Conservation (phyloP, 2,329 filamentous ascomycete genomes). For the Ambrosiella xylebori region DNA sequence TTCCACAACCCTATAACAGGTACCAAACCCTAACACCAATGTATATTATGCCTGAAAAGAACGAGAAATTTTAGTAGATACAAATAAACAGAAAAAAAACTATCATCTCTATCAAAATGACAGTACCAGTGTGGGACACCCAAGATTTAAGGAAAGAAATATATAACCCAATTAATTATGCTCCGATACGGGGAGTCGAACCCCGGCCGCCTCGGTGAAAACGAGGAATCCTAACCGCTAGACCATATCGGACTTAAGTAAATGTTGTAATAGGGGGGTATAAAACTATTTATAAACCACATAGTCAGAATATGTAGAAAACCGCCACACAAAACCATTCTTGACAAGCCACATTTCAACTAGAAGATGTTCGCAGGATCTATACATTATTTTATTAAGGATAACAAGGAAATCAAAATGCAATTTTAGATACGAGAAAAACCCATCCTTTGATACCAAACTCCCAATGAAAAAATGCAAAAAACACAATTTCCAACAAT, state of each 20-base stretch:
- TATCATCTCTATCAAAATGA: not conserved
- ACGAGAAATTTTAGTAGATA: not conserved
- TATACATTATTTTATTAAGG: too few species aligned
- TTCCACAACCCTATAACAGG: not conserved
- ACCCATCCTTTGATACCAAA: too few species aligned
- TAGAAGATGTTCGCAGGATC: too few species aligned
- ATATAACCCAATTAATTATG: not conserved
- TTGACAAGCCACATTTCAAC: too few species aligned
- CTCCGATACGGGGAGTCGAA: constrained; percentile 13
- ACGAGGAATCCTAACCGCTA: constrained; percentile 13
- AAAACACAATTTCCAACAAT: not conserved
- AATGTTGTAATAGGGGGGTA: not conserved
- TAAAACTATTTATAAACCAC: not conserved
- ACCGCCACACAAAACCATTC: not conserved
- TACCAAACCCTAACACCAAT: too few species aligned
- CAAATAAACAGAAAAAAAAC: not conserved
- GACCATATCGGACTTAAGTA: constrained; percentile 10
- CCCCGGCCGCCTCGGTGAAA: constrained; percentile 12
- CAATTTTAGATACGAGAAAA: too few species aligned
- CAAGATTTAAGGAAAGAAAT: not conserved
- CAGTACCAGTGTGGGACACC: not conserved
- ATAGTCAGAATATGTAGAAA: not conserved
- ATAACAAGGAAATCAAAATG: too few species aligned
- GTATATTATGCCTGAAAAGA: not conserved
- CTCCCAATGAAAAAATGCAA: not conserved